These are phyloP conservation scores for Kwoniella sp. DNA, from an alignment of 768 basidiomycete genomes.

Conservation along the genomic window DNA sequence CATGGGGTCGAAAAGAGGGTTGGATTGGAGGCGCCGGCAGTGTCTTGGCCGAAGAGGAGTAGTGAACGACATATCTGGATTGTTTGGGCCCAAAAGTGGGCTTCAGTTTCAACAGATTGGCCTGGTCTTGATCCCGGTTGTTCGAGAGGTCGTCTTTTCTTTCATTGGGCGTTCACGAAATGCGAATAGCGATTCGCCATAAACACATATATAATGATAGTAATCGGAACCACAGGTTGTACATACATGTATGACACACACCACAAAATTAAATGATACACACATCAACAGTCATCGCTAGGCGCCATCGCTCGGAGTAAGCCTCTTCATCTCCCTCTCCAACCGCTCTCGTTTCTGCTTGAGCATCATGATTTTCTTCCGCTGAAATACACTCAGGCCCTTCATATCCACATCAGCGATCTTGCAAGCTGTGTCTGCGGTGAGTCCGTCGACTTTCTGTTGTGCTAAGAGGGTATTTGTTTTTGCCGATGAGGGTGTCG, in stretches of 20 bases:
- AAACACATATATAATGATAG: too few species aligned
- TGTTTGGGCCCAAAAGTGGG: too few species aligned
- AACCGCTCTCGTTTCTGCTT: slow-evolving; percentile 49
- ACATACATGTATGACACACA: too few species aligned
- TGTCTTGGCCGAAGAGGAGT: too few species aligned
- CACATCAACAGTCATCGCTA: background rate
- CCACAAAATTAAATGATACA: background rate
- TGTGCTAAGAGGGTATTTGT: slow-evolving; percentile 1
- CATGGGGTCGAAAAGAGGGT: slow-evolving; percentile 3
- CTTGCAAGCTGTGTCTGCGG: slow-evolving; percentile 15
- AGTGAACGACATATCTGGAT: too few species aligned
- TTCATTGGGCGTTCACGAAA: too few species aligned
- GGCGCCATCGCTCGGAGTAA: slow-evolving; percentile 6
- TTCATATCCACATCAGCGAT: slow-evolving; percentile 37
- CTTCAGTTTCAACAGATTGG: too few species aligned
- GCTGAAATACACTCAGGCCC: slow-evolving; percentile 40
- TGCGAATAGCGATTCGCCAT: too few species aligned
- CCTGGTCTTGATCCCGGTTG: too few species aligned
- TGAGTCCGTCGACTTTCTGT: background rate
- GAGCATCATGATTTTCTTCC: slow-evolving; percentile 48
- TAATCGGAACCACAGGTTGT: too few species aligned
- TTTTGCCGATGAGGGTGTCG: background rate
- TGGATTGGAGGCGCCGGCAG: slow-evolving; percentile 7
- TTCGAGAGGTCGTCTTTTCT: too few species aligned
- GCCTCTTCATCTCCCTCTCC: slow-evolving; percentile 46